These are phyloP conservation scores for Fragaria ananassa DNA, from an alignment of 306 rosid species.

Conservation along the genomic window DNA sequence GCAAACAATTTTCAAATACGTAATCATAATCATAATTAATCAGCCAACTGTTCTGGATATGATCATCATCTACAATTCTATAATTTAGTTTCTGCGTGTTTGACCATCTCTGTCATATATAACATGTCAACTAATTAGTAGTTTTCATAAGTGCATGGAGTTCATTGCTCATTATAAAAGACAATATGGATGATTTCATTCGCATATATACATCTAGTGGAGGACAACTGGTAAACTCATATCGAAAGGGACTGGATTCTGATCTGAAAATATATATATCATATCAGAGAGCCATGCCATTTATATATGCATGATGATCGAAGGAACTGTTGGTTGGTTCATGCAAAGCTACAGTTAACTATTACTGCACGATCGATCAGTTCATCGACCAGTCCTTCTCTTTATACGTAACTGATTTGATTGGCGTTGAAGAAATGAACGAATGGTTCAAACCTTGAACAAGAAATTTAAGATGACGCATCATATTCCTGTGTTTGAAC, in stretches of 20 bases:
- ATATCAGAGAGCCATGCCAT: background rate
- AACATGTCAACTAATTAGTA: background rate
- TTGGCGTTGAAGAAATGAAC: background rate
- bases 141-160: slow-evolving; percentile 5
- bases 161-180: slow-evolving; percentile 2
- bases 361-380: background rate
- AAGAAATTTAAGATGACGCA: background rate
- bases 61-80: background rate
- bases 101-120: slow-evolving; percentile 12
- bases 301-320: background rate
- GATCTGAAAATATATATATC: background rate
- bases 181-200: background rate
- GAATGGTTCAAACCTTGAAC: background rate
- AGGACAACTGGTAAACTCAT: background rate
- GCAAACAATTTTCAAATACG: background rate
- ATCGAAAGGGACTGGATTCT: background rate
- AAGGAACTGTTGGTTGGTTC: slow-evolving; percentile 2
- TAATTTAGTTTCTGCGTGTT: background rate
- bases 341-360: background rate
- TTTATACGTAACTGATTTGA: background rate
- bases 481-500: slow-evolving; percentile 1
- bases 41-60: background rate
- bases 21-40: background rate
- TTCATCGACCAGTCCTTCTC: background rate
- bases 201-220: background rate